Evolutionary conservation across 2,329 filamentous ascomycete genomes (phyloP).

Genomic region (Trichoderma brevicompactum): DNA sequence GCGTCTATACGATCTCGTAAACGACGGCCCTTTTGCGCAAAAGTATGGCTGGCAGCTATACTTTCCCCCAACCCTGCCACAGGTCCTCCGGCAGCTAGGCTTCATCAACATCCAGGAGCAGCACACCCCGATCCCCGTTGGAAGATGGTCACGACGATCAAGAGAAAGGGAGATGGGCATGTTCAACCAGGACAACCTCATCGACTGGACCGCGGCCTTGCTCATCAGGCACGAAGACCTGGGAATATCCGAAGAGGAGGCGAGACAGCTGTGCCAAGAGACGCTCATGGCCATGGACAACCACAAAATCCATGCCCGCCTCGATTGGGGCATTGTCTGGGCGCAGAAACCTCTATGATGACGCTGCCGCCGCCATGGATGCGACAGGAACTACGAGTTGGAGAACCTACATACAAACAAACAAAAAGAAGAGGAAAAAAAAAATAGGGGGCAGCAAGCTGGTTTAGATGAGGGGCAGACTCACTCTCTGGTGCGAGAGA

Average conservation of each 20-base stretch:
- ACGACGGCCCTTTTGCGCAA: constrained; percentile 40
- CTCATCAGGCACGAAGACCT: constrained; percentile 41
- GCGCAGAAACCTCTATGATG: constrained; percentile 42
- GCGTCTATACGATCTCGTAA: constrained; percentile 41
- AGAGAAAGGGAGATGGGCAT: constrained; percentile 46
- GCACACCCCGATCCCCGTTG: constrained; percentile 42
- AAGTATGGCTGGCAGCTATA: constrained; percentile 45
- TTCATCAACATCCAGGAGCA: constrained; percentile 42
- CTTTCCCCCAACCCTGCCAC: constrained; percentile 38
- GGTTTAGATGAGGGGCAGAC: neutral
- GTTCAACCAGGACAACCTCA: constrained; percentile 43
- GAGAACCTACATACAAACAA: too few species aligned
- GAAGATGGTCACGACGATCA: constrained; percentile 45
- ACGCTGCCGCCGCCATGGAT: too few species aligned
- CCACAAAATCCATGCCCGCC: constrained; percentile 40
- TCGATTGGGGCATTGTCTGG: constrained; percentile 46
- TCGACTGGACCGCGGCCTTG: constrained; percentile 44
- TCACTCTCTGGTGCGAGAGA: neutral
- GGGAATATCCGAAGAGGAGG: constrained; percentile 43
- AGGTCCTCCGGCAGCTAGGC: constrained; percentile 40
- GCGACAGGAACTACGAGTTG: too few species aligned
- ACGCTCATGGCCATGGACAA: constrained; percentile 42
- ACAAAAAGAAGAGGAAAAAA: neutral
- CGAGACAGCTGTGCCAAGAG: constrained; percentile 39
- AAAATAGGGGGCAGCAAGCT: too few species aligned